phyloP scores from a whole-genome alignment of 2,329 filamentous ascomycete species.

The Apiospora malaysiana region DNA sequence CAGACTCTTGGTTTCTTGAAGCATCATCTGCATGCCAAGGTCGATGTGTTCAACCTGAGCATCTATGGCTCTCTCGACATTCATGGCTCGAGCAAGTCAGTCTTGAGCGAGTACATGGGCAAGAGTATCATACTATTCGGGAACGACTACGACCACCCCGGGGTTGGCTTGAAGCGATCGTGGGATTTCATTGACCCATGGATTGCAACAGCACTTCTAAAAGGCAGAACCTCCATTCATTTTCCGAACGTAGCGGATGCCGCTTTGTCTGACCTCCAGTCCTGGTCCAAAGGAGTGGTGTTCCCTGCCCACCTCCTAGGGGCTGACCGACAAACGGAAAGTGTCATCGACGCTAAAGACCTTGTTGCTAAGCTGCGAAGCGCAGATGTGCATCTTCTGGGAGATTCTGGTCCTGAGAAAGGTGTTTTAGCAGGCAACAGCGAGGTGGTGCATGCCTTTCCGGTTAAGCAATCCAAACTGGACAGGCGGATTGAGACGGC shows the following conservation, averaged over 20 bases:
- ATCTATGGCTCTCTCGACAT: background rate
- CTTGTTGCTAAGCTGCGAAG: background rate
- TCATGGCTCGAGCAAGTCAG: background rate
- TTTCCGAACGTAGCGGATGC: background rate
- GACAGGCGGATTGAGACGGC: background rate
- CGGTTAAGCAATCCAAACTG: background rate
- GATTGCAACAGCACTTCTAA: background rate
- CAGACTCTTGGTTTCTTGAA: background rate
- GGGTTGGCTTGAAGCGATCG: background rate
- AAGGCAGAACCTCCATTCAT: background rate
- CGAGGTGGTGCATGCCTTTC: background rate
- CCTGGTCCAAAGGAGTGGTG: background rate
- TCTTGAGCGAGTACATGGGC: background rate
- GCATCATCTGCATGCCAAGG: background rate
- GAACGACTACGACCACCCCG: background rate
- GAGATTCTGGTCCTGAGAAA: no score
- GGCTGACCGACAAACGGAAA: background rate
- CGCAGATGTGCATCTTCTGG: background rate
- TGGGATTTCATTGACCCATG: background rate
- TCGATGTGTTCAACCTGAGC: background rate
- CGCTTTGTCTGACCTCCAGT: background rate
- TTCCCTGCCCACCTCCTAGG: background rate
- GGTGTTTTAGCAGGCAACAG: no score
- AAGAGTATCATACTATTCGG: background rate
- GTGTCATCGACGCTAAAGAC: background rate